Evolutionary conservation across 2,329 filamentous ascomycete species (phyloP), one percentile per base, ranked within the genome.

Genomic region (Chaetomium strumarium): DNA sequence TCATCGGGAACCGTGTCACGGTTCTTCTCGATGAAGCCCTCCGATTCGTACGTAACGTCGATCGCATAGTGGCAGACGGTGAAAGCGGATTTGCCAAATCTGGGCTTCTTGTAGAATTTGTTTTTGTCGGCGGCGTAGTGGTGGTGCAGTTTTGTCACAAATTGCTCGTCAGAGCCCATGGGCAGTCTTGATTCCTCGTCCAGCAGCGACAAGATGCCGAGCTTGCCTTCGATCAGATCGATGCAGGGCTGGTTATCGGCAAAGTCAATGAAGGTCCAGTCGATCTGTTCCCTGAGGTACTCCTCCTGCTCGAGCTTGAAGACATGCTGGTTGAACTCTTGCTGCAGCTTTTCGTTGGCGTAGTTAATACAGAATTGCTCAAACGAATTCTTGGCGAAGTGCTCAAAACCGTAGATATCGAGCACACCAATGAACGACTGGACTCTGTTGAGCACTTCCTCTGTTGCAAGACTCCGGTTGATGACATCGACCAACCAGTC

Each of bases 341-440:
- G 93, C 68, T 99, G 93, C 50, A 99, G 76, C 73, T 99, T 99
- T 72, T 99, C 93, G 71, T 99, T 99, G 72, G 93, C 93, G 66
- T 99, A 99, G 72, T 99, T 99, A 80, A 99, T 99, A 73, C 93
- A 99, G 72, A 99, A 99, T 70, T 99, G 93, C 70, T 99, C 93
- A 64, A 99, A 99, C 0, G 93, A 99, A 75, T 99, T 99, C 77
- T 96, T 97, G 57, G 93, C 92, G 66, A 99, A 99, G 72, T 97
- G 93, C 70, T 99, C 93, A 66, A 99, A 99, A 58, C 92, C 92
- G 71, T 97, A 97, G 62, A 99, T 99, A 88, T 99, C 93, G 59
- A 99, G 81, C 44, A 99, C 93, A 70, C 93, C 93, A 64, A 99
- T 99, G 70, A 99, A 99, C 2, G 89, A 92, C 51, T 77, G 81